phyloP scores from a whole-genome alignment of 441 rosid genomes.

The Populus hybrid region DNA sequence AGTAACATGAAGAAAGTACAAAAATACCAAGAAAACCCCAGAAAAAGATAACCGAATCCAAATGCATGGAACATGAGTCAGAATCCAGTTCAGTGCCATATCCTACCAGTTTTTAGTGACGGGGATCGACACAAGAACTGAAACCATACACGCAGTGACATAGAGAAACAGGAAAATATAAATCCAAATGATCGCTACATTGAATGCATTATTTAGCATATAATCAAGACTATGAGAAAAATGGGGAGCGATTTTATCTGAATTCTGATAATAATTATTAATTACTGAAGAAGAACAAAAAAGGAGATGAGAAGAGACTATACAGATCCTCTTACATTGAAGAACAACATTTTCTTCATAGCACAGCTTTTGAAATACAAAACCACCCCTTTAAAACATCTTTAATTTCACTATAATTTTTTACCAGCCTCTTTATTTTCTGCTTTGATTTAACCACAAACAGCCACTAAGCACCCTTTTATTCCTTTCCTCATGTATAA shows the following conservation, averaged over 20 bases:
- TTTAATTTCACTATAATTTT: not conserved
- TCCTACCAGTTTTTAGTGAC: too few relatives aligned
- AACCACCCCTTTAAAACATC: slow-evolving; percentile 1
- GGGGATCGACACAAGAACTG: too few relatives aligned
- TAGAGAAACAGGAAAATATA: not conserved
- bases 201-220: not conserved
- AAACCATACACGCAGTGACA: too few relatives aligned
- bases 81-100: too few relatives aligned
- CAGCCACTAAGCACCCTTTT: not conserved
- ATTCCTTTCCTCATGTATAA: slow-evolving; percentile 28
- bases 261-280: not conserved
- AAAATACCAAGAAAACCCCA: too few relatives aligned
- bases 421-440: slow-evolving; percentile 16
- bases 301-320: not conserved
- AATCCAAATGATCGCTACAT: too few relatives aligned
- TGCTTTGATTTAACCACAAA: not conserved
- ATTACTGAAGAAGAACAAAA: not conserved
- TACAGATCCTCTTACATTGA: slow-evolving; percentile 11
- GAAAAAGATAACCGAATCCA: too few relatives aligned
- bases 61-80: too few relatives aligned
- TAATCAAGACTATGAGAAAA: not conserved
- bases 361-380: not conserved
- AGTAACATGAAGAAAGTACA: too few relatives aligned
- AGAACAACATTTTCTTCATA: not conserved
- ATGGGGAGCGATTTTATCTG: not conserved